phyloP scores from a whole-genome alignment of 306 rosid species.

The Cucurbita maxima region DNA sequence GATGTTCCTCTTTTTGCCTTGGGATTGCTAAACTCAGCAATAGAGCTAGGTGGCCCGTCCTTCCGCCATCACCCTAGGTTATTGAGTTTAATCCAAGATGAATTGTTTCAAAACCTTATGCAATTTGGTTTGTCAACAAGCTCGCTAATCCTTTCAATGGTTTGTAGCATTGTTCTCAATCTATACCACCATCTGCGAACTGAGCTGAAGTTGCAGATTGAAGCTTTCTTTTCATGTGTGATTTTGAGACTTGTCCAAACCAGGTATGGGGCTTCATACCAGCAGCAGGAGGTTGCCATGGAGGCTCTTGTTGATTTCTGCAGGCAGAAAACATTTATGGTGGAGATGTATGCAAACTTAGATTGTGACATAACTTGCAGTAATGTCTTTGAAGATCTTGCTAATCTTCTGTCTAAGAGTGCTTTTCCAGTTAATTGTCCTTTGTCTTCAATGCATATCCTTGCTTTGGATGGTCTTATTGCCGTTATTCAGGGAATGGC shows the following conservation, averaged over 20 bases:
- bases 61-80: slow-evolving; percentile 48
- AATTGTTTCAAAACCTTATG: slow-evolving; percentile 25
- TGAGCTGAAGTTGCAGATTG: slow-evolving; percentile 79
- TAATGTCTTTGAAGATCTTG: slow-evolving; percentile 86
- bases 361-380: slow-evolving; percentile 93
- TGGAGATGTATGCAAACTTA: slow-evolving; percentile 87
- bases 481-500: slow-evolving; percentile 99
- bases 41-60: slow-evolving; percentile 90
- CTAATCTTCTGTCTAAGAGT: slow-evolving; percentile 81
- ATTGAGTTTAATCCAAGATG: slow-evolving; percentile 34
- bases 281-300: slow-evolving; percentile 92
- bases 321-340: slow-evolving; percentile 87
- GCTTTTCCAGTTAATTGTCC: slow-evolving; percentile 83
- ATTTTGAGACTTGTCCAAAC: slow-evolving; percentile 81
- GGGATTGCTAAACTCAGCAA: slow-evolving; percentile 69
- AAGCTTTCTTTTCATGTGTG: slow-evolving; percentile 87
- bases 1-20: slow-evolving; percentile 91
- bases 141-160: slow-evolving; percentile 79
- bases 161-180: slow-evolving; percentile 71
- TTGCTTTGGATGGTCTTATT: slow-evolving; percentile 87
- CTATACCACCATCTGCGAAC: slow-evolving; percentile 68
- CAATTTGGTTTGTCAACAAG: slow-evolving; percentile 45
- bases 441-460: slow-evolving; percentile 77
- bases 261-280: slow-evolving; percentile 81
- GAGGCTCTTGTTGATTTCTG: slow-evolving; percentile 90